Evolutionary conservation across 2,329 filamentous ascomycete species (phyloP), one percentile per base, ranked within the genome.

Genomic region (Neofusicoccum laricinum): DNA sequence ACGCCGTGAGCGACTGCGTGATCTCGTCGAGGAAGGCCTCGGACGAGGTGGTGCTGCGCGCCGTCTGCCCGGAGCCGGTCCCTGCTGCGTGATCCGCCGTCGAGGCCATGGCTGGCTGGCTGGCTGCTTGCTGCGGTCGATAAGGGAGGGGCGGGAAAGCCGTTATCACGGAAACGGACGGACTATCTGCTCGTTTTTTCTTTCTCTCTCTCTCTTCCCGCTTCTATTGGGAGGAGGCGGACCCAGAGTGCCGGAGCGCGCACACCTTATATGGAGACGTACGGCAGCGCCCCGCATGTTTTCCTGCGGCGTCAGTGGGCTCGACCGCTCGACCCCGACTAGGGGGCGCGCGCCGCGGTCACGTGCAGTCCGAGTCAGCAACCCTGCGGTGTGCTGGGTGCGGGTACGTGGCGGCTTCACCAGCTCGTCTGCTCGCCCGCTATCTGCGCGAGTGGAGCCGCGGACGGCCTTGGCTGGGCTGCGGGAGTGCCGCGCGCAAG

Each of bases 1-100:
- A 75, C n/a, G 73, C 75, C 4, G 72, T 72, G n/a, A 76, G 69
- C 25, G 55, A 59, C 30, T 59, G 55, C 21, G 73, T 74, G 6
- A 74, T 76, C 4, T 64, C 30, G 3, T 46, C 41, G 19, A 51
- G 14, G 36, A 43, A 64, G 36, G 14, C 38, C 65, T 75, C 75
- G 61, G 73, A 74, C 14, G 46, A 40, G 7, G 19, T 25, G 67
- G 25, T 30, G 25, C 25, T 30, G 25, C 25, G 25, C 4, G 78
- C 78, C 8, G 17, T 43, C 19, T 10, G 38, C 5, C 17, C 38
- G 12, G 38, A 32, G 11, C 10, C 2, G 36, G 36, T 30, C 11
- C 10, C 41, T 3, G n/a, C n/a, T n/a, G n/a, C n/a, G n/a, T n/a
- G n/a, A n/a, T 36, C 30, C 5, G 46, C 41, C 14, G 21, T 19